These are phyloP conservation scores for Pythium phragmitis DNA, from an alignment of 352 stramenopile genomes.

Conservation along the genomic window DNA sequence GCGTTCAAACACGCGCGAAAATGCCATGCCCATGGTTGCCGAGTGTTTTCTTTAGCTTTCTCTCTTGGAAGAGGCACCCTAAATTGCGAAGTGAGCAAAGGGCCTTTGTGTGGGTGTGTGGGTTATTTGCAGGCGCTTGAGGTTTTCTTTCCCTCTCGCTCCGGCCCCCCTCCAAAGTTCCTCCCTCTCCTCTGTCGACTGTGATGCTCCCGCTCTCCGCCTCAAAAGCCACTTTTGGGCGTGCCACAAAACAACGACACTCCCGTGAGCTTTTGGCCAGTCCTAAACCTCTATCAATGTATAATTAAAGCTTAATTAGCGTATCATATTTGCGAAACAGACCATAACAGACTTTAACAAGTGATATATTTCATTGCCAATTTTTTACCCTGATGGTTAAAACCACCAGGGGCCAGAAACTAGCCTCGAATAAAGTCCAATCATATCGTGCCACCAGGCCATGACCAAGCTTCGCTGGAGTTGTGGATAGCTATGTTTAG, in stretches of 20 bases:
- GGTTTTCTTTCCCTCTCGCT: slow-evolving; percentile 27
- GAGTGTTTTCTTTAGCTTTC: slow-evolving; percentile 18
- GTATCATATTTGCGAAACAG: neutral
- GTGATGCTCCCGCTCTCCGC: slow-evolving; percentile 24
- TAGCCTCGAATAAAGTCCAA: slow-evolving; percentile 27
- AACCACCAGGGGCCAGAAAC: slow-evolving; percentile 8
- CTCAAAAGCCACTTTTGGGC: slow-evolving; percentile 21
- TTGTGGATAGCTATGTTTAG: slow-evolving; percentile 1
- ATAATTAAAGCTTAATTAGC: neutral
- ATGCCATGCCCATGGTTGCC: slow-evolving; percentile 96
- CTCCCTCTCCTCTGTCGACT: slow-evolving; percentile 19
- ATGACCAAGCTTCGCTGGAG: neutral
- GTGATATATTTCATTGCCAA: slow-evolving; percentile 4
- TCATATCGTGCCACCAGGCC: slow-evolving; percentile 24
- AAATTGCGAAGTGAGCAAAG: slow-evolving; percentile 31
- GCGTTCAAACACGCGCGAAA: slow-evolving; percentile 96
- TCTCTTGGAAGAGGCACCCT: slow-evolving; percentile 26
- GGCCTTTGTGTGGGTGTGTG: slow-evolving; percentile 11
- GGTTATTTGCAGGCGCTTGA: slow-evolving; percentile 25
- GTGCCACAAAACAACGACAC: slow-evolving; percentile 27
- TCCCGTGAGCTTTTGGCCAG: neutral
- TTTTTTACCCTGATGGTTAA: slow-evolving; percentile 10
- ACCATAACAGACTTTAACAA: neutral
- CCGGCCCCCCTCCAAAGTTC: slow-evolving; percentile 4
- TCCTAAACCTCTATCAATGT: neutral